Base-by-base conservation (phyloP, 768 basidiomycete genomes). In the Polyporus arcularius region DNA sequence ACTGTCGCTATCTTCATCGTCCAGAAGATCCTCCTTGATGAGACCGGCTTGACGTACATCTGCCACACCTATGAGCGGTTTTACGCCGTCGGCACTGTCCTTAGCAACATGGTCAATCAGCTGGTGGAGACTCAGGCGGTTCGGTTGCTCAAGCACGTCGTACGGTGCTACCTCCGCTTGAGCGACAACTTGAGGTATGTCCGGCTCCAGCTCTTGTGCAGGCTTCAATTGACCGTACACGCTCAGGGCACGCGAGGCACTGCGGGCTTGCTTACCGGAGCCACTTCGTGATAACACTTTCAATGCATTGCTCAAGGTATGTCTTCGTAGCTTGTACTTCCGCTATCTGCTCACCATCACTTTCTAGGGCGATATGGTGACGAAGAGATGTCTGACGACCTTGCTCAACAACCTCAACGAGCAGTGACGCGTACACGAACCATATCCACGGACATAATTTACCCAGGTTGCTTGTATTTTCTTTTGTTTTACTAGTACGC, bases 61-160 rank as follows among this genome's bases (percentile, higher is more conserved):
- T 98, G 97, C 69, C 97, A 99, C 75, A 99, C 97, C n/a, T 99
- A 99, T 72, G 97, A 99, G 73, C 85, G 97, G 54, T 99, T 99
- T 78, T 98, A 98, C 73, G 97, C 97, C 14, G 97, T 99, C 55
- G 97, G 96, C 16, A 97, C 96, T 8, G 97, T 99, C 15, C 82
- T 99, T 60, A 93, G 92, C 79, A 98, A 97, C 74, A 99, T 99
- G 97, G 97, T 98, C 65, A 91, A 90, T 70, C 94, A 98, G 72
- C 83, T 99, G 51, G 96, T 98, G 55, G 96, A 99, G 76, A 97
- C 92, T 2, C 97, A 98, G 74, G 97, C 97, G 11, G 96, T 98
- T 31, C 80, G 97, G 68, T 78, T 99, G 50, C 79, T 99, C 67
- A 99, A 99, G 75, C 97, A 99, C 72, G 97, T 99, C 53, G 97